Evolutionary conservation across 208 protist species (phyloP).

Genomic region (Angomonas ambiguus): DNA sequence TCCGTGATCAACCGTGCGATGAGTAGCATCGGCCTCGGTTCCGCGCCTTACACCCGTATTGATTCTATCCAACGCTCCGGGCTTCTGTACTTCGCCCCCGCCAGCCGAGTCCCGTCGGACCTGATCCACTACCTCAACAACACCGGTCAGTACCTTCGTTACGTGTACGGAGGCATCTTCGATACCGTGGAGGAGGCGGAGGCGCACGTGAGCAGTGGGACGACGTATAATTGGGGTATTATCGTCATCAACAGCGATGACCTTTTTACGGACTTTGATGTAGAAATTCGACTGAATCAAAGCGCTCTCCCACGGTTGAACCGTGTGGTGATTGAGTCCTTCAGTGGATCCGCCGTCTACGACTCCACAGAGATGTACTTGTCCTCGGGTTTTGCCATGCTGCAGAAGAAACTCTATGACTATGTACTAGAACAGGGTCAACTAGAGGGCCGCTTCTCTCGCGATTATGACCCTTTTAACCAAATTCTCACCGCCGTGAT

Average conservation of each 20-base stretch:
- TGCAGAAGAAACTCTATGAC: conserved; percentile 60
- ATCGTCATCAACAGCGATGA: conserved; percentile 28
- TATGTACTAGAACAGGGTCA: conserved; percentile 32
- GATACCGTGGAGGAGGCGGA: conserved; percentile 49
- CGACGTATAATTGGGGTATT: conserved; percentile 33
- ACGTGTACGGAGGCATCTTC: conserved; percentile 59
- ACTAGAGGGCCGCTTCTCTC: background rate
- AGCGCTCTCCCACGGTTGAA: conserved; percentile 35
- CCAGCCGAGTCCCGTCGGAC: conserved; percentile 17
- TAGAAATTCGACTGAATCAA: conserved; percentile 56
- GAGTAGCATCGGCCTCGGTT: conserved; percentile 11
- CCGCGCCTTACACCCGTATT: conserved; percentile 17
- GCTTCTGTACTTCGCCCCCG: conserved; percentile 31
- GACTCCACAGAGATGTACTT: conserved; percentile 69
- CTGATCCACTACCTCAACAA: conserved; percentile 21
- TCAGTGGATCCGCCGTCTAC: conserved; percentile 32
- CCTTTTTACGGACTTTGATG: conserved; percentile 45
- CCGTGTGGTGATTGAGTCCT: conserved; percentile 26
- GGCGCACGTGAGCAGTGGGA: conserved; percentile 3
- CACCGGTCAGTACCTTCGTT: conserved; percentile 14
- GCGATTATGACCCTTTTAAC: background rate
- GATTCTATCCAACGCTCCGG: conserved; percentile 26
- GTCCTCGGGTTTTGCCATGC: conserved; percentile 56
- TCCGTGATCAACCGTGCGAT: conserved; percentile 1
- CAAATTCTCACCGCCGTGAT: background rate